A percentile compares a stretch with the other conserved stretches of the same genome.
phyloP scores from a whole-genome alignment of 148 eudicot species.

The Vaccinium vitisidaea region DNA sequence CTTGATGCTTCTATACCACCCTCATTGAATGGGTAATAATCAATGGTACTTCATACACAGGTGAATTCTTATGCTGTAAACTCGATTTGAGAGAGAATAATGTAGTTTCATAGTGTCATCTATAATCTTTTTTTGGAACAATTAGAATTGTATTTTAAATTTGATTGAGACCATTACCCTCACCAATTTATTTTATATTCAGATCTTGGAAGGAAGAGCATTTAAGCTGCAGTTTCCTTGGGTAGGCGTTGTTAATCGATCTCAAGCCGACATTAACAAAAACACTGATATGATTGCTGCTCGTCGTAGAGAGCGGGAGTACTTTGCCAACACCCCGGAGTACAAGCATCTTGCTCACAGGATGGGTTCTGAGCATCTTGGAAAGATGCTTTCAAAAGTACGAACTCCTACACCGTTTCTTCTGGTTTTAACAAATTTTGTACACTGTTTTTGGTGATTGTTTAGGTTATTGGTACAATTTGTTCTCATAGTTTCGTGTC shows the following conservation, averaged over 20 bases:
- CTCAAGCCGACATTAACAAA: conserved; percentile 96
- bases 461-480: not conserved
- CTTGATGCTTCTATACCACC: not conserved
- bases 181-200: conserved; percentile 7
- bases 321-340: conserved; percentile 74
- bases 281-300: conserved; percentile 94
- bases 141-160: not conserved
- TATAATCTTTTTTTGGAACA: not conserved
- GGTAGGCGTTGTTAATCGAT: conserved; percentile 97
- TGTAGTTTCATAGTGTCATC: not conserved
- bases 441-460: not conserved
- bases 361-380: conserved; percentile 96
- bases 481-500: not conserved
- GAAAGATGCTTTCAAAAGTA: conserved; percentile 91
- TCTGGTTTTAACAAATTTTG: not conserved
- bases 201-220: conserved; percentile 93
- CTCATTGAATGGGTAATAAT: not conserved
- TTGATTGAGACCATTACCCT: not conserved
- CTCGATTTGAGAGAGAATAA: not conserved
- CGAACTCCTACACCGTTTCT: not conserved
- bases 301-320: conserved; percentile 82
- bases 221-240: conserved; percentile 86
- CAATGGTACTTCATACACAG: not conserved
- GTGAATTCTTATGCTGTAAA: not conserved
- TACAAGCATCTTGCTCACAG: conserved; percentile 83